Evolutionary conservation across 495 filamentous ascomycete species (phyloP).

Genomic region (Neurospora sp.): DNA sequence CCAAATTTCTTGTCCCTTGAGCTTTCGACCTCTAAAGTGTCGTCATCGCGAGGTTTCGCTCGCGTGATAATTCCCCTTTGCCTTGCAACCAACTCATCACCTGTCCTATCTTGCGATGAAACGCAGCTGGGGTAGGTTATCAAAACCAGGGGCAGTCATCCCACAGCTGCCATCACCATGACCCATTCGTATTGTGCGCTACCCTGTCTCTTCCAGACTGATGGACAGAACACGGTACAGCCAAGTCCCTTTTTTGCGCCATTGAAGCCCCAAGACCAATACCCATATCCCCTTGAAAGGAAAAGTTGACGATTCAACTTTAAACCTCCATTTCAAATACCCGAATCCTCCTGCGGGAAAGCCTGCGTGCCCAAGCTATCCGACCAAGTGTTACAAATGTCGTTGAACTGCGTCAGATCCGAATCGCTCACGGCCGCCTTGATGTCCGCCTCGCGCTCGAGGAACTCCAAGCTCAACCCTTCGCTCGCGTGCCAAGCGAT

Average conservation of each 20-base stretch:
- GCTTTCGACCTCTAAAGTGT: not conserved
- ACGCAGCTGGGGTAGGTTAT: too few relatives aligned
- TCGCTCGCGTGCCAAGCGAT: constrained; percentile 19
- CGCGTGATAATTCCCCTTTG: too few relatives aligned
- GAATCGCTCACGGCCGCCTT: not conserved
- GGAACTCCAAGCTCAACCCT: constrained; percentile 12
- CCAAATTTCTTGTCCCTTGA: not conserved
- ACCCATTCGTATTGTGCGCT: too few relatives aligned
- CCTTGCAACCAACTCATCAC: too few relatives aligned
- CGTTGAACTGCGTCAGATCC: not conserved
- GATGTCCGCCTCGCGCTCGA: constrained; percentile 8
- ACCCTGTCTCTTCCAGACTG: too few relatives aligned
- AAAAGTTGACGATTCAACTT: too few relatives aligned
- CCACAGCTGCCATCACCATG: too few relatives aligned
- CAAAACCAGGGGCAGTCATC: too few relatives aligned
- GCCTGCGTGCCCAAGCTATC: not conserved
- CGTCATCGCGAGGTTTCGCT: not conserved
- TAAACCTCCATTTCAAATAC: constrained; percentile 1
- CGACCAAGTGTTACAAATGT: constrained; percentile 4
- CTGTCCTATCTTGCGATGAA: too few relatives aligned
- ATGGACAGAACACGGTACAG: not conserved
- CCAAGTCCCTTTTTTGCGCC: too few relatives aligned
- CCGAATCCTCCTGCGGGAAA: constrained; percentile 12
- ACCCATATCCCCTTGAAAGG: too few relatives aligned
- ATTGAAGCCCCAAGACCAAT: too few relatives aligned